Percentiles rank a stretch among this genome's conserved stretches.
phyloP scores from a whole-genome alignment of 1,139 yeast genomes.

The Scheffersomyces illinoinensis region DNA sequence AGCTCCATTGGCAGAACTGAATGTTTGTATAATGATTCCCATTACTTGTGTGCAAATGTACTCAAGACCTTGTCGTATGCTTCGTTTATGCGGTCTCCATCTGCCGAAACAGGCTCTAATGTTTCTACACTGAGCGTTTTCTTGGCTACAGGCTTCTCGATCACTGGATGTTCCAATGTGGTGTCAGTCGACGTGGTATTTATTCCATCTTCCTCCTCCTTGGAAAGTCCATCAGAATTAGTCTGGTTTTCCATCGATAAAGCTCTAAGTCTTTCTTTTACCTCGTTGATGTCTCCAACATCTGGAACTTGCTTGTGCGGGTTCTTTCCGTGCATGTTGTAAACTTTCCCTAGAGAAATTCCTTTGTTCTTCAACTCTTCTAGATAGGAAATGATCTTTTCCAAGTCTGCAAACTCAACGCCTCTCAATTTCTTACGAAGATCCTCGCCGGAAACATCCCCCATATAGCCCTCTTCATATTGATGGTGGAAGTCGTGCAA shows the following conservation, averaged over 20 bases:
- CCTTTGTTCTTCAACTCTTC: conserved; percentile 53
- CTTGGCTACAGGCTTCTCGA: conserved; percentile 1
- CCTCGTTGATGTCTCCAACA: conserved; percentile 16
- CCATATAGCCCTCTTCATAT: conserved; percentile 13
- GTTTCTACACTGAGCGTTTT: conserved; percentile 2
- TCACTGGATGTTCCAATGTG: conserved; percentile 3
- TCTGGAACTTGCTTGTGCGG: conserved; percentile 7
- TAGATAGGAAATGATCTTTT: conserved; percentile 51
- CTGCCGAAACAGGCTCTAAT: conserved; percentile 3
- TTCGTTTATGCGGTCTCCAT: conserved; percentile 36
- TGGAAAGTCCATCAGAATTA: conserved; percentile 3
- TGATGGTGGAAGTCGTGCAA: conserved; percentile 27
- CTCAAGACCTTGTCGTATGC: conserved; percentile 55
- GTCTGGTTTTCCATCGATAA: conserved; percentile 6
- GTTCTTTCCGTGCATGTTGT: conserved; percentile 25
- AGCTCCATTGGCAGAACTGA: neutral
- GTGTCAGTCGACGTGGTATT: conserved; percentile 1
- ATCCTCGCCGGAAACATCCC: conserved; percentile 50
- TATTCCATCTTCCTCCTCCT: conserved; percentile 2
- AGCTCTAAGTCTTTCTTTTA: conserved; percentile 18
- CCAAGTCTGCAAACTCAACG: conserved; percentile 51
- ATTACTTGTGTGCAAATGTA: conserved; percentile 7
- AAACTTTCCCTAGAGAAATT: conserved; percentile 51
- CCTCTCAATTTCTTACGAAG: conserved; percentile 50
- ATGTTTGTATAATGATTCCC: neutral